A percentile compares a stretch with the other conserved stretches of the same genome.
Evolutionary conservation across 805 yeast genomes (phyloP).

Genomic region (Wickerhamomyces canadensis): DNA sequence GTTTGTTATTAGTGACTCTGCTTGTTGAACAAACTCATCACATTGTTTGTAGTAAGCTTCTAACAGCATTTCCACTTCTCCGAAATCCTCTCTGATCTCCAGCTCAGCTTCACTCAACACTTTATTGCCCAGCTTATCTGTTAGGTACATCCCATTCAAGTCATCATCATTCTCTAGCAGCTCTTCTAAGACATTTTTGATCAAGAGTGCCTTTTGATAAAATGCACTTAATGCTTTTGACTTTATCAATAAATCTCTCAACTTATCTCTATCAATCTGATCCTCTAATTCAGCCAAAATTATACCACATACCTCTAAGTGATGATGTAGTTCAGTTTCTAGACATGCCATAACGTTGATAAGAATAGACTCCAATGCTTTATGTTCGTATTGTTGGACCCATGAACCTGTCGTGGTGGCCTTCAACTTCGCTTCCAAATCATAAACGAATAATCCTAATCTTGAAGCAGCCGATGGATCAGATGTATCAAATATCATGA

Average conservation of each 20-base stretch:
- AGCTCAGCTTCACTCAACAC: conserved; percentile 3
- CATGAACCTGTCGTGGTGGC: conserved; percentile 26
- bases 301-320: conserved; percentile 50
- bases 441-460: conserved; percentile 77
- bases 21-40: conserved; percentile 89
- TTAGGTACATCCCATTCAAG: conserved; percentile 70
- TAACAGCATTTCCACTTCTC: conserved; percentile 79
- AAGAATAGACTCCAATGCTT: conserved; percentile 77
- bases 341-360: conserved; percentile 74
- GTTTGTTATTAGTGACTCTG: conserved; percentile 76
- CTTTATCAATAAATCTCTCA: conserved; percentile 66
- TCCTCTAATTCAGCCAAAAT: conserved; percentile 70
- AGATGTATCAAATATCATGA: conserved; percentile 72
- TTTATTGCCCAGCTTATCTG: conserved; percentile 31
- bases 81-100: conserved; percentile 34
- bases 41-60: conserved; percentile 89
- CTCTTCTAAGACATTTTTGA: conserved; percentile 79
- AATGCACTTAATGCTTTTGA: conserved; percentile 69
- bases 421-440: conserved; percentile 68
- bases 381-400: conserved; percentile 65
- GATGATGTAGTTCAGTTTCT: conserved; percentile 67
- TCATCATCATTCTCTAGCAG: conserved; percentile 84
- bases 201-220: conserved; percentile 68
- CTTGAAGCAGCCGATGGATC: conserved; percentile 54
- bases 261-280: conserved; percentile 68